A percentile compares a stretch with the other conserved stretches of the same genome.
phyloP scores from a whole-genome alignment of 176 grass and related monocot species.

The Zea mays region DNA sequence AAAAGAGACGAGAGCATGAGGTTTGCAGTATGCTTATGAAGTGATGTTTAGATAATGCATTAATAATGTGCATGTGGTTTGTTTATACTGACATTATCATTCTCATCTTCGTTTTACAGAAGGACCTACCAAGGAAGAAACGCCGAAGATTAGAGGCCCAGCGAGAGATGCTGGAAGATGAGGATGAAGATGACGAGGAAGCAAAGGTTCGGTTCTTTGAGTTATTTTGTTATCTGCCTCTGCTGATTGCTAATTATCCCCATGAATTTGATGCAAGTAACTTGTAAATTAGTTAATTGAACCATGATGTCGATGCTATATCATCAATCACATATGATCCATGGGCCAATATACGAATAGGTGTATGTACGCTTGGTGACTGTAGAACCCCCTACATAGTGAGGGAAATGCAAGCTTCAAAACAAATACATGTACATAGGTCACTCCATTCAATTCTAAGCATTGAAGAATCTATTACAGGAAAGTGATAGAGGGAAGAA shows the following conservation, averaged over 20 bases:
- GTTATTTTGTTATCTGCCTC: constrained; percentile 18
- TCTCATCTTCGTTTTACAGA: constrained; percentile 53
- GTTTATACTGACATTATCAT: constrained; percentile 26
- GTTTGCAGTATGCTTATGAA: constrained; percentile 53
- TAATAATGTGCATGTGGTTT: constrained; percentile 7
- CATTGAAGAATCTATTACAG: constrained; percentile 24
- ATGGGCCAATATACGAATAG: background rate
- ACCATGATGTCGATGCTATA: background rate
- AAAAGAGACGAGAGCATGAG: constrained; percentile 79
- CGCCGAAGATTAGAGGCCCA: constrained; percentile 76
- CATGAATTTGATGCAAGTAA: background rate
- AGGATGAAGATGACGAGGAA: constrained; percentile 53
- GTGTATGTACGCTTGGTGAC: background rate
- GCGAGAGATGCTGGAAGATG: constrained; percentile 68
- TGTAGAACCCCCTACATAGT: background rate
- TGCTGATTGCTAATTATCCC: background rate
- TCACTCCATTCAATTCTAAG: constrained; percentile 27
- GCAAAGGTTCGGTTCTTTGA: constrained; percentile 54
- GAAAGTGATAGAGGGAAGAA: constrained; percentile 53
- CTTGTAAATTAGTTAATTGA: background rate
- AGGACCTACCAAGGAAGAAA: constrained; percentile 88
- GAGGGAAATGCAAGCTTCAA: background rate
- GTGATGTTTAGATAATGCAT: constrained; percentile 16
- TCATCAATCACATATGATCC: background rate
- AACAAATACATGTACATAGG: background rate